Percentiles rank a stretch among this genome's conserved stretches.
Conservation (phyloP, 2,329 filamentous ascomycete genomes). For the Exophiala dermatitidis region DNA sequence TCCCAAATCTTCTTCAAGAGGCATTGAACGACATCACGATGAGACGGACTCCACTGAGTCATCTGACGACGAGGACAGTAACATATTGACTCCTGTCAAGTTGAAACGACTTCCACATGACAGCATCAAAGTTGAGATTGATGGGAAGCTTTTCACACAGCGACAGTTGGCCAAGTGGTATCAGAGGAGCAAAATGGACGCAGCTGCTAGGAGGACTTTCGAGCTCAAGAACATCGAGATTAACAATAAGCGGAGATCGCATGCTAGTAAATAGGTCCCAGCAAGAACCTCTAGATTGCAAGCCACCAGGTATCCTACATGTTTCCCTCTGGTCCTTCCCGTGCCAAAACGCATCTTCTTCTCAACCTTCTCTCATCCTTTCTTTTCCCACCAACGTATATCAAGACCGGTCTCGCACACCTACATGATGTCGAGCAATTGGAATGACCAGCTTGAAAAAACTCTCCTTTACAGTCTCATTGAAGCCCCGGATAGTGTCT, state of each 20-base stretch:
- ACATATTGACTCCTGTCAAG: not conserved
- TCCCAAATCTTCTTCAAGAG: not conserved
- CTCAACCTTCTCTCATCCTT: not conserved
- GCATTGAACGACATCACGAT: not conserved
- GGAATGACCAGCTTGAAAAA: slow-evolving; percentile 15
- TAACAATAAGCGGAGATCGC: not conserved
- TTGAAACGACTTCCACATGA: not conserved
- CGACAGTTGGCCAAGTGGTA: not conserved
- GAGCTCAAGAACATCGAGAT: not conserved
- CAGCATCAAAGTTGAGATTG: not conserved
- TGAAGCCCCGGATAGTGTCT: slow-evolving; percentile 7
- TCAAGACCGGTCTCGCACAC: not conserved
- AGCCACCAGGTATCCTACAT: no score
- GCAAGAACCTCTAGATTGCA: no score
- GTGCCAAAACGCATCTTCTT: no score
- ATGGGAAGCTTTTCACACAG: not conserved
- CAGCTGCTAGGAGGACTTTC: not conserved
- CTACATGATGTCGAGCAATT: slow-evolving; percentile 1
- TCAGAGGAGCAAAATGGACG: not conserved
- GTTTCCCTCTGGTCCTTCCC: no score
- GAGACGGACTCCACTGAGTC: not conserved
- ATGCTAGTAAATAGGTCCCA: not conserved
- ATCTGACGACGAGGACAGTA: not conserved
- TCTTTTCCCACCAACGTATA: not conserved
- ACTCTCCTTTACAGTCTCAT: slow-evolving; percentile 14